Evolutionary conservation across 495 filamentous ascomycete species (phyloP).

Genomic region (Lasiosphaeria miniovina): DNA sequence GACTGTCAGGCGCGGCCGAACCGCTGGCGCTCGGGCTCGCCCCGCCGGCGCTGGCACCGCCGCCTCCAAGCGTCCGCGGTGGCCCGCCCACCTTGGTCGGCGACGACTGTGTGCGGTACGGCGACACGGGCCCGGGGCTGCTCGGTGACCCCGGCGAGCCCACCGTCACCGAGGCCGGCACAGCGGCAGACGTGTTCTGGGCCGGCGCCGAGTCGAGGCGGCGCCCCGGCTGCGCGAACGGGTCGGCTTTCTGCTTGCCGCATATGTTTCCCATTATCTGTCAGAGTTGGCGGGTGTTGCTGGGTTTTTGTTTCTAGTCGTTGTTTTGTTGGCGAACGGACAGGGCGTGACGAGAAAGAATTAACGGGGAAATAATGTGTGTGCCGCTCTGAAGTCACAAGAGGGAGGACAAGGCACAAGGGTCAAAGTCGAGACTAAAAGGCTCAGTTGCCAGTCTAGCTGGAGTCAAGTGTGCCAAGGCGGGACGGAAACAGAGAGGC

Average conservation of each 20-base stretch:
- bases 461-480: too few relatives aligned
- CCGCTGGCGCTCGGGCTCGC: neutral
- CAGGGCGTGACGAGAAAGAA: too few relatives aligned
- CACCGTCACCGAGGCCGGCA: constrained; percentile 27
- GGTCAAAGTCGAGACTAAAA: too few relatives aligned
- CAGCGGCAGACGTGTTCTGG: constrained; percentile 31
- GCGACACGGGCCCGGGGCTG: neutral
- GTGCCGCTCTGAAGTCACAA: too few relatives aligned
- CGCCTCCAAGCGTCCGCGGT: constrained; percentile 54
- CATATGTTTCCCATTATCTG: constrained; percentile 70
- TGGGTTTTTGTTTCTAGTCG: too few relatives aligned
- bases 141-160: too few relatives aligned
- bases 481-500: too few relatives aligned
- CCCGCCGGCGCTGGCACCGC: constrained; percentile 17
- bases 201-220: constrained; percentile 52
- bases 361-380: too few relatives aligned
- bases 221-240: constrained; percentile 63
- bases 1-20: neutral
- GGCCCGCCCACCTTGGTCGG: constrained; percentile 47
- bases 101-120: constrained; percentile 31
- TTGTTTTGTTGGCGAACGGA: too few relatives aligned
- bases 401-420: too few relatives aligned
- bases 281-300: too few relatives aligned
- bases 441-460: too few relatives aligned
- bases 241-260: constrained; percentile 53